Percentiles rank a stretch among this genome's conserved stretches.
Evolutionary conservation across 1,139 yeast species (phyloP).

Genomic region (Magnusiomyces ingens): DNA sequence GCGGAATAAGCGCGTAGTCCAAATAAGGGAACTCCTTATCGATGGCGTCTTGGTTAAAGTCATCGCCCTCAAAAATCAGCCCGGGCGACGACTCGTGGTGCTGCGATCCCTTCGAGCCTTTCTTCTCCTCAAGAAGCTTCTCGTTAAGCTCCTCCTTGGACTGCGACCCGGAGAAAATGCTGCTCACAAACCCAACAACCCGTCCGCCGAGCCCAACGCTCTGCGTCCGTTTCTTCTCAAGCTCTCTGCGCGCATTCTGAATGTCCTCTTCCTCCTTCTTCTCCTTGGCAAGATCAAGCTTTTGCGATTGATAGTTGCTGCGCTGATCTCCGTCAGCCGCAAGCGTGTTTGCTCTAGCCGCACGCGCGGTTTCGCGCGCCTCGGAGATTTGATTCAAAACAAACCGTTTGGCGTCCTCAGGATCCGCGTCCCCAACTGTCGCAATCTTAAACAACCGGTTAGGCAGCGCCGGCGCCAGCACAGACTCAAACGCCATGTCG

Average conservation of each 20-base stretch:
- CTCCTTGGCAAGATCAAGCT: not conserved
- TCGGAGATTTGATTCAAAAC: slow-evolving; percentile 51
- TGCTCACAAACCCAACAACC: no score
- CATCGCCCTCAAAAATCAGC: no score
- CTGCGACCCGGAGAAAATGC: no score
- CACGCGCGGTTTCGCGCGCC: slow-evolving; percentile 11
- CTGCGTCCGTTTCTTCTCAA: slow-evolving; percentile 6
- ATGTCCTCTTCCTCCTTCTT: slow-evolving; percentile 14
- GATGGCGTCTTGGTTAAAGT: slow-evolving; percentile 8
- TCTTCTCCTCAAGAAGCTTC: slow-evolving; percentile 8
- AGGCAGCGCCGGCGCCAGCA: slow-evolving; percentile 61
- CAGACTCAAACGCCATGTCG: slow-evolving; percentile 71
- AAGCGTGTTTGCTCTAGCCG: no score
- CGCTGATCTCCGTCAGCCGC: not conserved
- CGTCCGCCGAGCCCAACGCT: not conserved
- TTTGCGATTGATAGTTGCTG: slow-evolving; percentile 2
- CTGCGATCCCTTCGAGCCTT: not conserved
- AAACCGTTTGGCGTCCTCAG: slow-evolving; percentile 61
- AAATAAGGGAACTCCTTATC: slow-evolving; percentile 27
- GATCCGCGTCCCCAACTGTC: slow-evolving; percentile 74
- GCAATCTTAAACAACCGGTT: slow-evolving; percentile 77
- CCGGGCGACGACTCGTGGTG: no score
- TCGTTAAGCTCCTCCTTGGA: slow-evolving; percentile 7
- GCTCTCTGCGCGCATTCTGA: slow-evolving; percentile 18
- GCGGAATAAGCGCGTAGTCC: slow-evolving; percentile 56